Base-by-base conservation (phyloP, 1,139 yeast genomes). In the Suhomyces bolitotheri region DNA sequence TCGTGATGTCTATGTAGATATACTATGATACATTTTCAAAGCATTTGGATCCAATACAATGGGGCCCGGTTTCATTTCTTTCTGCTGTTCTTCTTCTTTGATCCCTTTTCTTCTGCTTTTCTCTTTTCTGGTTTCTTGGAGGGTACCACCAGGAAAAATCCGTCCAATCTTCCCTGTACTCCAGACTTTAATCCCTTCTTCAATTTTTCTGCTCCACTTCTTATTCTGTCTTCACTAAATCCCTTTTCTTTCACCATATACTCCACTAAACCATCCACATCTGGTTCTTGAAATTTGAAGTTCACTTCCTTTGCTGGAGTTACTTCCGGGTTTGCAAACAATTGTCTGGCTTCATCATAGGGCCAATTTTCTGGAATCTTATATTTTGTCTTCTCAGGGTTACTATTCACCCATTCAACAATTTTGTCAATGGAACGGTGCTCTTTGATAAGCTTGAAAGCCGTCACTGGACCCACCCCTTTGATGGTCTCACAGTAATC, bases 281-380 rank as follows among this genome's bases (percentile, higher is more conserved):
- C 82, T 0, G 95, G 95, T 40, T 78, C 84, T 60, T 54, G 57
- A 81, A 98, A 94, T 56, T 86, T 86, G 52, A 87, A 59, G 3
- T 76, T 76, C 3, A 87, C 67, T 1, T 79, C 83, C 2, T 64
- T 61, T 0, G 85, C 81, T 16, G 75, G 69, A 2, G 69, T 54
- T 2, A 89, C 87, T 22, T 92, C 97, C 0, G 98, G 97, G 14
- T 79, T 64, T 52, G 81, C 59, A 55, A 92, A 90, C 31, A 94
- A 64, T 44, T 84, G 79, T 49, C 97, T 76, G 3, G 96, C 98
- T 50, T 85, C 95, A 40, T 77, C 79, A 54, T 72, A 90, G 3
- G 96, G 96, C 97, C 97, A 92, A 48, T 87, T 81, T 52, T 89
- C 97, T 1, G 98, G 98, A 11, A 92, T 76, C 51, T 80, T 83